Base-by-base conservation (phyloP, 352 stramenopile species). In the Thraustotheca clavata region DNA sequence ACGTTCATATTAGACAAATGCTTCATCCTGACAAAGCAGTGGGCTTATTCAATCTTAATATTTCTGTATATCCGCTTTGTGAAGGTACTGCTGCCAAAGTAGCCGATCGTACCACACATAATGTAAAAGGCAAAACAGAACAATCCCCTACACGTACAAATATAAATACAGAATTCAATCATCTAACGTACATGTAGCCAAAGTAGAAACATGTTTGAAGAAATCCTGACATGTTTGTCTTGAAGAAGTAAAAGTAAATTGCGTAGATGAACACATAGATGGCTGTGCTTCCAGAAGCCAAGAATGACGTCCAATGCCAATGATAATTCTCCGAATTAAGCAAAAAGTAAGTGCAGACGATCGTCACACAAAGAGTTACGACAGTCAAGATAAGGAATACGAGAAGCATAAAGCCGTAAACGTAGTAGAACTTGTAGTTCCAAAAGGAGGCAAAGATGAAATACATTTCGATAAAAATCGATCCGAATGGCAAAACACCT, bases 401-500 rank as follows among this genome's bases (percentile, higher is more conserved):
- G 48, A 98, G 83, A 60, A 99, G 80, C 76, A 99, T 94, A 75
- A 99, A 99, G 49, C 96, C 96, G 76, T 99, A 99, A 14, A 99
- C 97, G 76, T 99, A 99, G 80, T 99, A 99, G 77, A 99, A 99
- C 79, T 99, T 99, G 91, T 99, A 99, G 76, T 98, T 98, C 97
- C 97, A 99, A 67, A 99, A 97, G 38, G 94, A 98, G 5, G 97
- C 98, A 72, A 99, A 98, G 72, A 99, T 98, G 84, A 99, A 99
- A 78, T 99, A 99, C 76, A 99, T 98, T 79, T 99, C 97, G 71
- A 99, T 99, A 73, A 99, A 99, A 73, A 99, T 99, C 43, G 88
- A 97, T 36, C 96, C 97, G 60, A 99, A 99, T 38, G 95, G 97
- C 16, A 99, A 76, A n/a, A 99, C 82, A 24, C 97, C 97, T 36